Percentiles rank a stretch among this genome's conserved stretches.
These are phyloP conservation scores for Blastomyces silverae DNA, from an alignment of 2,329 filamentous ascomycete genomes.

Conservation along the genomic window DNA sequence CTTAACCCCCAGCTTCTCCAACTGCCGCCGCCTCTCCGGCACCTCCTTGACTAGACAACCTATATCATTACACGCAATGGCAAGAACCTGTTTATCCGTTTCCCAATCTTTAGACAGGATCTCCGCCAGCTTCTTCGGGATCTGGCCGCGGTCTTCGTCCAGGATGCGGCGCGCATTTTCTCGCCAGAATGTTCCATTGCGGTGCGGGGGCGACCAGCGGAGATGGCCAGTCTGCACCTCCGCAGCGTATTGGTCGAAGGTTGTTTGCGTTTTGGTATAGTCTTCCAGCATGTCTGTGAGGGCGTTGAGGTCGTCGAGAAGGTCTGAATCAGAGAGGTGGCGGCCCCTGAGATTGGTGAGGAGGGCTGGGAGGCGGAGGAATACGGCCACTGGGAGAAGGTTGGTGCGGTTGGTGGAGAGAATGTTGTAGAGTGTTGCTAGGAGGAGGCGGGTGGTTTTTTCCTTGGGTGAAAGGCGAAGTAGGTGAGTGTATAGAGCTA, in stretches of 20 bases:
- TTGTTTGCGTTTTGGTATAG: constrained; percentile 65
- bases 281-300: constrained; percentile 69
- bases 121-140: constrained; percentile 74
- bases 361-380: constrained; percentile 67
- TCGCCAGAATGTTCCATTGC: constrained; percentile 79
- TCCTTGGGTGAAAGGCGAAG: constrained; percentile 91
- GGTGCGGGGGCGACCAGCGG: constrained; percentile 87
- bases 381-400: constrained; percentile 73
- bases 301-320: constrained; percentile 44
- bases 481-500: constrained; percentile 86
- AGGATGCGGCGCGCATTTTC: constrained; percentile 85
- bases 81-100: constrained; percentile 76
- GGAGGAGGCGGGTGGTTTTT: constrained; percentile 86
- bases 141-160: constrained; percentile 70
- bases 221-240: constrained; percentile 82
- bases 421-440: constrained; percentile 85
- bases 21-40: constrained; percentile 69
- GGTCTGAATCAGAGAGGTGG: constrained; percentile 45
- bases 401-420: constrained; percentile 63
- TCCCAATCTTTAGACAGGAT: constrained; percentile 79
- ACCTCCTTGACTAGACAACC: constrained; percentile 84
- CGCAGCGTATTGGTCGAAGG: constrained; percentile 64
- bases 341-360: constrained; percentile 52
- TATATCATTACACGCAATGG: constrained; percentile 88
- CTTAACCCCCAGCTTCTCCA: constrained; percentile 83